phyloP scores from a whole-genome alignment of 768 basidiomycete genomes.

The Agrocybe chaxingu region DNA sequence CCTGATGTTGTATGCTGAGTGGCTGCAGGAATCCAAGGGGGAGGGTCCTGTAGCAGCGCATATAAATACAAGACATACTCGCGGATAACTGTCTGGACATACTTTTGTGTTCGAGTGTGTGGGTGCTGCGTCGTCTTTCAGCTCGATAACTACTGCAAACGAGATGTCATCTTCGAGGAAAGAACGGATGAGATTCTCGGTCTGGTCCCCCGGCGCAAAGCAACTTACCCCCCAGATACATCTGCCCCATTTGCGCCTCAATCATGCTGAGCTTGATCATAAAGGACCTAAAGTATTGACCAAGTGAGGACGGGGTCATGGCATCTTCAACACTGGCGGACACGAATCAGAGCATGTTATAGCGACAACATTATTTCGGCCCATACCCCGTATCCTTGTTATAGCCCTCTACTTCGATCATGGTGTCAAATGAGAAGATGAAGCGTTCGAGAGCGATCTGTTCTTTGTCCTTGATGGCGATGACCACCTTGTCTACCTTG shows the following conservation, averaged over 20 bases:
- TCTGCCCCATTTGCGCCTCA: conserved; percentile 63
- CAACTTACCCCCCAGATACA: conserved; percentile 50
- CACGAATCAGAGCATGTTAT: too few relatives aligned
- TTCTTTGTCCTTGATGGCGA: conserved; percentile 82
- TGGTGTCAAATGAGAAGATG: conserved; percentile 81
- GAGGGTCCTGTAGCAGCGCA: conserved; percentile 46
- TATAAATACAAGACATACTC: not conserved
- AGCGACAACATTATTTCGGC: not conserved
- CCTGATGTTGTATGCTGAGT: conserved; percentile 67
- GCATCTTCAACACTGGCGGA: conserved; percentile 63
- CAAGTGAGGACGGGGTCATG: conserved; percentile 59
- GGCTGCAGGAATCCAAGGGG: conserved; percentile 79
- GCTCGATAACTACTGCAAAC: conserved; percentile 81
- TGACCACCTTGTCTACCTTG: conserved; percentile 71
- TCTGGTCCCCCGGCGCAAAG: not conserved
- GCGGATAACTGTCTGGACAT: not conserved
- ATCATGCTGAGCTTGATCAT: conserved; percentile 78
- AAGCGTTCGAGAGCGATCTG: conserved; percentile 86
- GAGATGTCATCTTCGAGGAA: conserved; percentile 57
- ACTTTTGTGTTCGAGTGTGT: conserved; percentile 48
- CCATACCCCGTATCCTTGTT: conserved; percentile 67
- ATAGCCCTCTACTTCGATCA: conserved; percentile 69
- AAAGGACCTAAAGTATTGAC: conserved; percentile 80
- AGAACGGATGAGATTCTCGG: not conserved
- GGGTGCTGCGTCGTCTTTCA: conserved; percentile 64